Evolutionary conservation across 345 rosid genomes (phyloP).

Genomic region (Turritis glabra): DNA sequence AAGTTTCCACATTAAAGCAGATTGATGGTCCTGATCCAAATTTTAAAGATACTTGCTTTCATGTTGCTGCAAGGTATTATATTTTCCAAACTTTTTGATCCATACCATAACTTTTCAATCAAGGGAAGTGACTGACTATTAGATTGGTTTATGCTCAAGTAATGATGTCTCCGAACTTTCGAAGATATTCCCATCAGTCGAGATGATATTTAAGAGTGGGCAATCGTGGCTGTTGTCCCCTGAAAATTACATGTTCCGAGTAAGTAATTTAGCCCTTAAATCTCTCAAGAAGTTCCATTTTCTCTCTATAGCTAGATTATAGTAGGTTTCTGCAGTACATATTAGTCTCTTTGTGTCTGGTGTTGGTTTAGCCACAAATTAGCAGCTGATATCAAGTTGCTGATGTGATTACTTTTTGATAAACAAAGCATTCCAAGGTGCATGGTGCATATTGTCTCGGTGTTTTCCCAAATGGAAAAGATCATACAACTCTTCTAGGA

Average conservation of each 20-base stretch:
- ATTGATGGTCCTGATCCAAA: conserved; percentile 91
- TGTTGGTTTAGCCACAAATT: neutral
- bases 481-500: conserved; percentile 87
- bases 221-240: conserved; percentile 75
- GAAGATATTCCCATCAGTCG: conserved; percentile 66
- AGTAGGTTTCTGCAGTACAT: neutral
- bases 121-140: conserved; percentile 25
- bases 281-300: neutral
- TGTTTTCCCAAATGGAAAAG: conserved; percentile 83
- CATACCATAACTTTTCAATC: neutral
- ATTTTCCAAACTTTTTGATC: conserved; percentile 20
- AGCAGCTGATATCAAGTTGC: neutral
- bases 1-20: conserved; percentile 61
- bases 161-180: conserved; percentile 58
- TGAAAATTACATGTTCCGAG: conserved; percentile 89
- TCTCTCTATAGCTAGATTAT: neutral
- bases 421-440: conserved; percentile 73
- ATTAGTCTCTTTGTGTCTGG: neutral
- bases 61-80: conserved; percentile 63
- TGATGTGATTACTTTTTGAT: conserved; percentile 20
- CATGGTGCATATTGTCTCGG: conserved; percentile 83
- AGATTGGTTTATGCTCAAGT: conserved; percentile 43
- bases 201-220: conserved; percentile 67
- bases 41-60: conserved; percentile 85
- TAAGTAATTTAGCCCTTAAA: conserved; percentile 38